Evolutionary conservation across 768 basidiomycete genomes (phyloP).

Genomic region (Calocera cornea): DNA sequence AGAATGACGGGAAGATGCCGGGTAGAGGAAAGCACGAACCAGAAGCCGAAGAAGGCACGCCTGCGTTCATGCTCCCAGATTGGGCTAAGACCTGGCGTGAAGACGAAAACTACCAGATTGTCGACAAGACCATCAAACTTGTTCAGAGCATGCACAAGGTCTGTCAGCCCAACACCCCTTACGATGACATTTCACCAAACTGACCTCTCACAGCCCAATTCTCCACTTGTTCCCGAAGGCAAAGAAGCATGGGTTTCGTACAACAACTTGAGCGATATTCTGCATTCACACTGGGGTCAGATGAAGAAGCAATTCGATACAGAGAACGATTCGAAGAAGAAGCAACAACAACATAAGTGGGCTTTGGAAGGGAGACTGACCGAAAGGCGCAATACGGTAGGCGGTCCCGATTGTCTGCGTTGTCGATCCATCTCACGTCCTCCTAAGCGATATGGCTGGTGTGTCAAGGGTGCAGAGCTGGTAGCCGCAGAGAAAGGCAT

Average conservation of each 20-base stretch:
- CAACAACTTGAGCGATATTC: not conserved
- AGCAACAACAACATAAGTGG: not conserved
- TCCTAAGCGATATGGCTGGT: not conserved
- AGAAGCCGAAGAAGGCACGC: not conserved
- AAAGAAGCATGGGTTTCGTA: not conserved
- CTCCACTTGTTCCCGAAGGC: not conserved
- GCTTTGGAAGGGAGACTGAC: not conserved
- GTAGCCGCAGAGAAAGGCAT: not conserved
- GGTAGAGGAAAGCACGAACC: not conserved
- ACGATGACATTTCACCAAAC: not conserved
- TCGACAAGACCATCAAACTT: not conserved
- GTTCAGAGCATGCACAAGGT: not conserved
- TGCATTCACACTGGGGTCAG: not conserved
- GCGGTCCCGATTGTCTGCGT: not conserved
- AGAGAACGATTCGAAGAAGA: not conserved
- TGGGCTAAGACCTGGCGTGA: not conserved
- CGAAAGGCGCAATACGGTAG: not conserved
- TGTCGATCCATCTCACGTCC: not conserved
- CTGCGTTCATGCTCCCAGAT: not conserved
- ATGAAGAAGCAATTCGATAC: not conserved
- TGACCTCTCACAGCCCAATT: not conserved
- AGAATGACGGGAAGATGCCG: not conserved
- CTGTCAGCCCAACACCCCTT: not conserved
- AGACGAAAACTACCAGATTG: not conserved
- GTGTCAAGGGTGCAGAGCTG: not conserved